Conservation (phyloP, 441 rosid genomes). For the Populus trichocarpa region DNA sequence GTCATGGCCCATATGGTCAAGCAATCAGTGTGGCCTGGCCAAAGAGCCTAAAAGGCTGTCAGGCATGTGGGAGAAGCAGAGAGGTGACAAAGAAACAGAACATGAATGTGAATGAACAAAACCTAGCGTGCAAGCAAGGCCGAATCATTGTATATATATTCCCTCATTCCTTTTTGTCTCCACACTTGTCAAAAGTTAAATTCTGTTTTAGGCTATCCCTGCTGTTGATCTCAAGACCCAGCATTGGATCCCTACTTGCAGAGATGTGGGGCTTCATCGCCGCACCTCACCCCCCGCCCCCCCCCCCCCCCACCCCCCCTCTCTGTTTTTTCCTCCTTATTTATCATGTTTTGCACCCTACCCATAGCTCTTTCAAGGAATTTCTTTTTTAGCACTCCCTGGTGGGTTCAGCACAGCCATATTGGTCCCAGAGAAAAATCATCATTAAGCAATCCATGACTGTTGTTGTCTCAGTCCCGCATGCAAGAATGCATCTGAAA, state of each 20-base stretch:
- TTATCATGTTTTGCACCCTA: background rate
- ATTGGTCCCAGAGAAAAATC: background rate
- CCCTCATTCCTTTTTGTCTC: conserved; percentile 23
- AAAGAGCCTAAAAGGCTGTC: conserved; percentile 31
- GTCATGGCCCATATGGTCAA: conserved; percentile 18
- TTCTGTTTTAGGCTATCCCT: conserved; percentile 16
- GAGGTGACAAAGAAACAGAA: conserved; percentile 15
- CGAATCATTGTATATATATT: conserved; percentile 23
- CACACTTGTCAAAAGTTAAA: conserved; percentile 13
- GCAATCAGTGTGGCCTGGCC: conserved; percentile 20
- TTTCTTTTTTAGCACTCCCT: background rate
- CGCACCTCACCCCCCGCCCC: too few relatives aligned
- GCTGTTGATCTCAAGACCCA: background rate
- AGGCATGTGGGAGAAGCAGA: conserved; percentile 37
- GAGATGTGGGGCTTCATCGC: background rate
- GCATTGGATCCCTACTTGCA: background rate
- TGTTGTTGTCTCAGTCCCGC: background rate
- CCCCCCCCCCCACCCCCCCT: too few relatives aligned
- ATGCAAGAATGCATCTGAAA: background rate
- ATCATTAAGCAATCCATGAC: background rate
- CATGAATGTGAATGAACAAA: conserved; percentile 24
- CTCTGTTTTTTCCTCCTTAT: background rate
- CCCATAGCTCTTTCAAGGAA: background rate
- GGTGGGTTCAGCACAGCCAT: background rate
- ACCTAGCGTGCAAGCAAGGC: conserved; percentile 40